Percentiles rank a stretch among this genome's conserved stretches.
Evolutionary conservation across 2,329 filamentous ascomycete genomes (phyloP).

Genomic region (Colletotrichum spinosum): DNA sequence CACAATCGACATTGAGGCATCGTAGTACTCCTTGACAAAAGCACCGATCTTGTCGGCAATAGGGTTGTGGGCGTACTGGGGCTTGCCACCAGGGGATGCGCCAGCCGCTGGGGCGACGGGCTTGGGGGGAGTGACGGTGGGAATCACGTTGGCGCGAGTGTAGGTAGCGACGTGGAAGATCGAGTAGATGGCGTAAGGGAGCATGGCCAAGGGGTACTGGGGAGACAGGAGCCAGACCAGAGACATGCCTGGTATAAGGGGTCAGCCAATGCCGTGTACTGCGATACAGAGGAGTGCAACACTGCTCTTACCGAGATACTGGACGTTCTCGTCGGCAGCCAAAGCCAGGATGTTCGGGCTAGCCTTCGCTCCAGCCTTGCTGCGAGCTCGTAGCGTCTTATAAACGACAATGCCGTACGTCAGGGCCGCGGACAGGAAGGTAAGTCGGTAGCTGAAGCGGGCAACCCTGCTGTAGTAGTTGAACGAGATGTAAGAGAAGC

Average conservation of each 20-base stretch:
- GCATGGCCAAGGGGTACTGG: conserved; percentile 89
- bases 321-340: conserved; percentile 92
- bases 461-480: conserved; percentile 86
- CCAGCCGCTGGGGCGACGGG: conserved; percentile 64
- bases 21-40: conserved; percentile 99
- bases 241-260: conserved; percentile 77
- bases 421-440: conserved; percentile 87
- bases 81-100: conserved; percentile 68
- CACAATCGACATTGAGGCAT: conserved; percentile 93
- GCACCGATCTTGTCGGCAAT: conserved; percentile 85
- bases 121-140: conserved; percentile 80
- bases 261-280: conserved; percentile 4
- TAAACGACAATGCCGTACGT: conserved; percentile 99
- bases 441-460: conserved; percentile 86
- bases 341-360: conserved; percentile 72
- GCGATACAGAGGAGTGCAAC: conserved; percentile 13
- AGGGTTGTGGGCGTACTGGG: conserved; percentile 65
- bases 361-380: conserved; percentile 76
- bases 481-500: conserved; percentile 87
- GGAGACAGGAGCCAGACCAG: conserved; percentile 94
- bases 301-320: conserved; percentile 84
- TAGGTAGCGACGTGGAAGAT: conserved; percentile 99
- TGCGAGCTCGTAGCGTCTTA: conserved; percentile 91
- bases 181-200: conserved; percentile 97
- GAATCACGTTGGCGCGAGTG: conserved; percentile 91